Evolutionary conservation across 768 basidiomycete species (phyloP).

Genomic region (Boletus rufocinnamomeus): DNA sequence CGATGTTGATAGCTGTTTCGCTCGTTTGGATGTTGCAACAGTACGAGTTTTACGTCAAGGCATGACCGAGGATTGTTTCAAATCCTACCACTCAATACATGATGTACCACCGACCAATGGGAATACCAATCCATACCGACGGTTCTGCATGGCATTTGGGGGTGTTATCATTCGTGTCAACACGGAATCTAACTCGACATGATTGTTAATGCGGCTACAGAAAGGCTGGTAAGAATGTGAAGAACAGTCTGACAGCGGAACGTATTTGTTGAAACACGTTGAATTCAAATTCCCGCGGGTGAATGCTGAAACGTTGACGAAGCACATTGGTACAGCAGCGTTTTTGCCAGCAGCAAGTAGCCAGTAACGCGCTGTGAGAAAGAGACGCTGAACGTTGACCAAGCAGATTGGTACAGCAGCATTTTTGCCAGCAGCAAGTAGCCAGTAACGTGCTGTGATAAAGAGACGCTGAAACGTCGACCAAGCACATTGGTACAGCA

Average conservation of each 20-base stretch:
- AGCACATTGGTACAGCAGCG: too few relatives aligned
- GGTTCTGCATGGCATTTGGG: background rate
- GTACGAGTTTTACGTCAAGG: conserved; percentile 75
- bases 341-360: background rate
- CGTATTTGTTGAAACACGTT: conserved; percentile 16
- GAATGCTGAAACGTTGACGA: background rate
- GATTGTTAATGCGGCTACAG: background rate
- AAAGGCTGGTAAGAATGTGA: background rate
- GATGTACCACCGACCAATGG: background rate
- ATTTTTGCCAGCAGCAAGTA: background rate
- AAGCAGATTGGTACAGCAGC: too few relatives aligned
- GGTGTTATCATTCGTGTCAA: conserved; percentile 12
- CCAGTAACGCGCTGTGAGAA: conserved; percentile 1
- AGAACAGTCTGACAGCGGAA: conserved; percentile 4
- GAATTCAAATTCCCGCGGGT: background rate
- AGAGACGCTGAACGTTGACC: too few relatives aligned
- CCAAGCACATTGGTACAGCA: too few relatives aligned
- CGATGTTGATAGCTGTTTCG: conserved; percentile 50
- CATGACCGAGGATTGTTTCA: conserved; percentile 20
- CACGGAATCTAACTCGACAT: conserved; percentile 1
- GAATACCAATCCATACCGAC: conserved; percentile 6
- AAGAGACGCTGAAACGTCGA: too few relatives aligned
- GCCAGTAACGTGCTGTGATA: too few relatives aligned
- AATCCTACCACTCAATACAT: background rate
- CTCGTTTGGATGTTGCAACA: conserved; percentile 86